Conservation (phyloP, 768 basidiomycete genomes). For the Phylloporus rhodoxanthus region DNA sequence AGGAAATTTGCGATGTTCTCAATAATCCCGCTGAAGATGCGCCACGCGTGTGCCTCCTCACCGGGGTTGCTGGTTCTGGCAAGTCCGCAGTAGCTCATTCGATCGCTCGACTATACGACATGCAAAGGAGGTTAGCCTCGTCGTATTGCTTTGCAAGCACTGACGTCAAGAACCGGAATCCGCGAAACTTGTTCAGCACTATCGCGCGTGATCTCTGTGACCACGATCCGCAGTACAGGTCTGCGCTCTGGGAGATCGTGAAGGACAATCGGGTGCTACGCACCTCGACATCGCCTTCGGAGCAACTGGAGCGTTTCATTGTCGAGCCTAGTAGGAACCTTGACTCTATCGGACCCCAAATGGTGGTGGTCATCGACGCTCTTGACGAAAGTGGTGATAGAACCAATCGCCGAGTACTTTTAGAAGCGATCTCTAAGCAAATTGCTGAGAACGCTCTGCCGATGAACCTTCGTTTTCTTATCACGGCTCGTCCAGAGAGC, state of each 20-base stretch:
- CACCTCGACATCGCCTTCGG: background rate
- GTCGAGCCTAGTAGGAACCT: constrained; percentile 12
- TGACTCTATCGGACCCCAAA: constrained; percentile 14
- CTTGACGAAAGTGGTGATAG: constrained; percentile 19
- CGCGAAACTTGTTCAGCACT: constrained; percentile 20
- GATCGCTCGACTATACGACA: no score
- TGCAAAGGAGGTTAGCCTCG: no score
- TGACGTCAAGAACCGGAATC: no score
- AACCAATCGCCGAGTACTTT: constrained; percentile 7
- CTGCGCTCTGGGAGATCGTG: constrained; percentile 3
- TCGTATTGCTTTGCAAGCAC: no score
- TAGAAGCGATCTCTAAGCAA: constrained; percentile 7
- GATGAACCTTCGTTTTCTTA: constrained; percentile 10
- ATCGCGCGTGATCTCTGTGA: constrained; percentile 24
- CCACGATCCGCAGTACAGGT: constrained; percentile 15
- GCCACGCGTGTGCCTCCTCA: no score
- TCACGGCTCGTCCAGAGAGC: constrained; percentile 17
- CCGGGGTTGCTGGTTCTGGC: no score
- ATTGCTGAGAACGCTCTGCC: constrained; percentile 5
- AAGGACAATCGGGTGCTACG: constrained; percentile 3
- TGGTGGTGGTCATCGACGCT: constrained; percentile 28
- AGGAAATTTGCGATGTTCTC: no score
- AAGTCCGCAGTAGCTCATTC: no score
- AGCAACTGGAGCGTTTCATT: constrained; percentile 19
- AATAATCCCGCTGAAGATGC: no score